A percentile compares a stretch with the other conserved stretches of the same genome.
Conservation (phyloP, 1,139 yeast species). For the Eremothecium cymbalariae region DNA sequence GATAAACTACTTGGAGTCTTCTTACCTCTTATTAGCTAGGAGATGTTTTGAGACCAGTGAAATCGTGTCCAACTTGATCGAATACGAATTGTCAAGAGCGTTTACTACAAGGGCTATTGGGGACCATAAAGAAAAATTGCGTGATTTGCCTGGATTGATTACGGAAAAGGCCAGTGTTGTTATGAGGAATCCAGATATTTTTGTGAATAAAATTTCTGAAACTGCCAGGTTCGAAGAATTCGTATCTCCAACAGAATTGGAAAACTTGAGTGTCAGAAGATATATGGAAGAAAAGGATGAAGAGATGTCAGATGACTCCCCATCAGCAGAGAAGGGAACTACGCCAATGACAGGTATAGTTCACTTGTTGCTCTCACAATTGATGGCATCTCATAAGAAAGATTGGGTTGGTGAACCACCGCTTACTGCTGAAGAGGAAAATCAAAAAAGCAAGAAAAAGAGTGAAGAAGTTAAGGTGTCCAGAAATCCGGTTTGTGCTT, state of each 20-base stretch:
- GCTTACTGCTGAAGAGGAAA: conserved; percentile 20
- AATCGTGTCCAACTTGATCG: conserved; percentile 43
- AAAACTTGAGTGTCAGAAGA: conserved; percentile 25
- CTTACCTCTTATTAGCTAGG: conserved; percentile 47
- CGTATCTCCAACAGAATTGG: conserved; percentile 34
- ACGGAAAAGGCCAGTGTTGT: conserved; percentile 51
- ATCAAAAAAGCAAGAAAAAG: conserved; percentile 25
- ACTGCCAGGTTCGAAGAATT: conserved; percentile 44
- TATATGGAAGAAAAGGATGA: conserved; percentile 32
- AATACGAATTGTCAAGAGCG: conserved; percentile 39
- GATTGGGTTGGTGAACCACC: conserved; percentile 43
- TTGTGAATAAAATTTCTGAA: conserved; percentile 46
- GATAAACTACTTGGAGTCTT: conserved; percentile 30
- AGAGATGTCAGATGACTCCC: conserved; percentile 32
- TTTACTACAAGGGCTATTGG: conserved; percentile 33
- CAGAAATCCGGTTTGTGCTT: conserved; percentile 47
- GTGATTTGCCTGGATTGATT: conserved; percentile 47
- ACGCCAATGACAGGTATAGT: conserved; percentile 50
- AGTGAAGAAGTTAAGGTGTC: conserved; percentile 33
- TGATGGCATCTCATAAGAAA: conserved; percentile 47
- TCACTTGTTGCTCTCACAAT: conserved; percentile 51
- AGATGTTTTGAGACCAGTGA: conserved; percentile 60
- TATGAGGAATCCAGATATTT: conserved; percentile 50
- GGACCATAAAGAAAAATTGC: conserved; percentile 26
- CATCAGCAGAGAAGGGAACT: conserved; percentile 11